phyloP scores from a whole-genome alignment of 768 basidiomycete species.

The Suillus brevipes region DNA sequence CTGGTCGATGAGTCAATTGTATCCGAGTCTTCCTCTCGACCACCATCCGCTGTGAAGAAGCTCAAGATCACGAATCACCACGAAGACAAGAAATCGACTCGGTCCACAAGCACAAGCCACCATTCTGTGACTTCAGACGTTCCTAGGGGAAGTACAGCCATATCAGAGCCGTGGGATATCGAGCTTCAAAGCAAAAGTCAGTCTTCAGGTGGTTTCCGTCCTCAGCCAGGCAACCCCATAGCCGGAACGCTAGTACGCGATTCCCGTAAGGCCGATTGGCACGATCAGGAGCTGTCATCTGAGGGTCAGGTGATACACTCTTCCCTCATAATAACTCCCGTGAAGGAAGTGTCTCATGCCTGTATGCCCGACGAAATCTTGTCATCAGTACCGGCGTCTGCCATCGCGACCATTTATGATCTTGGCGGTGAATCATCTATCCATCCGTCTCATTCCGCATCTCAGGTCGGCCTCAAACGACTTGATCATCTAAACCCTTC shows the following conservation, averaged over 20 bases:
- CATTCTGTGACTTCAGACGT: not conserved
- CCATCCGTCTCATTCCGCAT: constrained; percentile 57
- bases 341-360: not conserved
- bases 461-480: constrained; percentile 37
- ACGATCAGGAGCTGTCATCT: constrained; percentile 11
- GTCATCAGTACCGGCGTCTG: constrained; percentile 4
- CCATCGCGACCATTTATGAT: constrained; percentile 29
- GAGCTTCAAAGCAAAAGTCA: constrained; percentile 39
- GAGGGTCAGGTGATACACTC: not conserved
- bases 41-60: constrained; percentile 18
- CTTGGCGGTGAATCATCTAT: constrained; percentile 30
- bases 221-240: constrained; percentile 15
- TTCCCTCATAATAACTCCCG: not conserved
- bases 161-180: constrained; percentile 58
- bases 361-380: not conserved
- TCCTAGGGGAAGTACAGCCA: constrained; percentile 13
- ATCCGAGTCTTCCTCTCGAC: not conserved
- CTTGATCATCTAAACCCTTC: not conserved
- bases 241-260: constrained; percentile 39
- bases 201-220: constrained; percentile 22
- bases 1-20: not conserved
- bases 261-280: constrained; percentile 33
- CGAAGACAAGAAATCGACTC: not conserved
- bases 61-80: constrained; percentile 4
- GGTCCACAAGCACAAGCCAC: not conserved